Evolutionary conservation across 2,329 filamentous ascomycete species (phyloP), one percentile per base, ranked within the genome.

Genomic region (Penicillium sp.): DNA sequence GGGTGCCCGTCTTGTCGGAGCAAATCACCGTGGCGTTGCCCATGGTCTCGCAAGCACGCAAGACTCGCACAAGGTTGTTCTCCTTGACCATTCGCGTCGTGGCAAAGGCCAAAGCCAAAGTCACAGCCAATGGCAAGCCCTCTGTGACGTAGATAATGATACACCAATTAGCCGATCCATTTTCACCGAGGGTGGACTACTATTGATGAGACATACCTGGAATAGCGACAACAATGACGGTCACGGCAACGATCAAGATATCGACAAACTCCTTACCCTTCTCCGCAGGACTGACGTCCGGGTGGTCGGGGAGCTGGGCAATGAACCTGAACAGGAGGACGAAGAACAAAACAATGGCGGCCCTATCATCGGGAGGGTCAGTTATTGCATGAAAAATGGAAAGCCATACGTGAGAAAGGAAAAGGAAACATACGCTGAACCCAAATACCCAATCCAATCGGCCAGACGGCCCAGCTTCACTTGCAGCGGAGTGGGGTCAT

Each of bases 241-340:
- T 89, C 34, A 89, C 83, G 24, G 88, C 84, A 39, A 87, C 82
- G 54, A 90, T 89, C 59, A 90, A 81, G 50, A 89, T 88, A 50
- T 85, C 78, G 56, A 89, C 76, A 59, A 89, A 89, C 45, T 80
- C 76, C 61, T 91, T 87, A 7, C 86, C 90, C 71, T 94, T 95
- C 45, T 82, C 67, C 3, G 87, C 83, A 3, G 88, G 76, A 0
- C 77, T 77, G 11, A 8, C 46, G 1, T 71, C 71, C 3, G 62
- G 54, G 49, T 80, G 75, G 13, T 67, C 72, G 46, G 68, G 77
- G 3, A 95, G 77, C 9, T 81, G 72, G 41, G 83, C 88, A 8
- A 93, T 74, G 64, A 95, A 96, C 60, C 89, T 81, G 71, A 95
- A 90, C 61, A 95, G 81, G 11, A 95, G 76, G 39, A 94, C 85